Conservation (phyloP, 2,329 filamentous ascomycete species). For the Leptosphaerulina australis region DNA sequence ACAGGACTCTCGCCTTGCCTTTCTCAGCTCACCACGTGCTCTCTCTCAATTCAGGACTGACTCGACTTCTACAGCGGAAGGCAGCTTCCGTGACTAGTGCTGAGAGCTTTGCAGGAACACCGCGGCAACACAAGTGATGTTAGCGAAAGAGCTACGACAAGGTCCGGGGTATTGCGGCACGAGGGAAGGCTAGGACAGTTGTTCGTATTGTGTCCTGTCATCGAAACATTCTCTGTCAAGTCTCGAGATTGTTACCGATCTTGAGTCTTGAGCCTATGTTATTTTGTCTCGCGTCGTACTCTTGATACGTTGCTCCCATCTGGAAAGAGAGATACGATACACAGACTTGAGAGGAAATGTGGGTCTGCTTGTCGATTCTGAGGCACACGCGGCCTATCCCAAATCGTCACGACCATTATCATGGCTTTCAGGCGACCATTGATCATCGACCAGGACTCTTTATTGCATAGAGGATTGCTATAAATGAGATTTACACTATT, state of each 20-base stretch:
- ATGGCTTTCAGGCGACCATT: not conserved
- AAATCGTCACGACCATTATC: not conserved
- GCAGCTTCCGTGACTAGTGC: constrained; percentile 4
- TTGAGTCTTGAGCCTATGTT: constrained; percentile 4
- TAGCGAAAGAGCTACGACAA: not conserved
- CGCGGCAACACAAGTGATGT: not conserved
- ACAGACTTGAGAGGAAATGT: constrained; percentile 5
- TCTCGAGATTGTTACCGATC: not conserved
- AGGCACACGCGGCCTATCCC: not conserved
- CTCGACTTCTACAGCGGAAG: constrained; percentile 9
- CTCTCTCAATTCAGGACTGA: not conserved
- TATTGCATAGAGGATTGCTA: not conserved
- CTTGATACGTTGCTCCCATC: too few relatives aligned
- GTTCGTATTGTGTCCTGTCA: constrained; percentile 3
- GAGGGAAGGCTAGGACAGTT: constrained; percentile 7
- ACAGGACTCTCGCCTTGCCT: constrained; percentile 4
- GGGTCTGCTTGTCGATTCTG: not conserved
- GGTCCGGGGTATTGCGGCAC: constrained; percentile 10
- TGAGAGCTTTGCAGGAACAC: not conserved
- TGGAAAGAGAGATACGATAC: not conserved
- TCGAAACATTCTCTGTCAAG: not conserved
- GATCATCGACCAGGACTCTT: not conserved
- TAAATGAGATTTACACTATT: not conserved
- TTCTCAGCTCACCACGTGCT: constrained; percentile 1
- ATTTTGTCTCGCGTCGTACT: not conserved